Evolutionary conservation across 1,139 yeast species (phyloP), one percentile per base, ranked within the genome.

Genomic region (Nakaseomyces nivariensis): DNA sequence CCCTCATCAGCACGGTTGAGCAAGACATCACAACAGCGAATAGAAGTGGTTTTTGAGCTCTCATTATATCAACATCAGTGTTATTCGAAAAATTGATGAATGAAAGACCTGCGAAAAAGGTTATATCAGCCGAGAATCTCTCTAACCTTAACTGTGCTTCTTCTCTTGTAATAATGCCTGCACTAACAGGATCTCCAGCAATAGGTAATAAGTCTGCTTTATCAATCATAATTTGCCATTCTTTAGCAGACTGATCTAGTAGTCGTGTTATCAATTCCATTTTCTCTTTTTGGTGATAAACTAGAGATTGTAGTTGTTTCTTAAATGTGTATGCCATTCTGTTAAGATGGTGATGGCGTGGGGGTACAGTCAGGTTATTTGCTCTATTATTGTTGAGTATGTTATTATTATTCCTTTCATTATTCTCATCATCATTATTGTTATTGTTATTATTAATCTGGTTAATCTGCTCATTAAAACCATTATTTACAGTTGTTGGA

Each of bases 21-120:
- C 81, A 74, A 1, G 86, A 75, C 77, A 88, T 77, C 25, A 87
- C 68, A 0, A 85, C 72, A 46, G 82, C 75, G 56, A 86, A 78
- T 45, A 88, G 64, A 41, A 77, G 71, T 2, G 95, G 95, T 48
- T 73, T 74, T 1, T 73, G 67, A 7, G 62, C 62, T 46, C 81
- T 71, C 48, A 88, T 61, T 22, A 70, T 71, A 13, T 75, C 78
- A 2, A 77, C 72, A 1, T 77, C 64, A 13, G 71, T 52, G 27
- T 70, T 67, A 0, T 60, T 66, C 0, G 80, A 77, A 2, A 85
- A 61, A 33, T 70, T 73, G 17, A 86, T 74, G 46, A 82, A 73
- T 2, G 89, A 87, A 24, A 60, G 48, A 38, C 54, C 57, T 57
- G 75, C 76, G 9, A 63, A 58, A 0, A 66, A 58, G 51, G 73